These are phyloP conservation scores for Kodamaea restingae DNA, from an alignment of 805 yeast species.

Conservation along the genomic window DNA sequence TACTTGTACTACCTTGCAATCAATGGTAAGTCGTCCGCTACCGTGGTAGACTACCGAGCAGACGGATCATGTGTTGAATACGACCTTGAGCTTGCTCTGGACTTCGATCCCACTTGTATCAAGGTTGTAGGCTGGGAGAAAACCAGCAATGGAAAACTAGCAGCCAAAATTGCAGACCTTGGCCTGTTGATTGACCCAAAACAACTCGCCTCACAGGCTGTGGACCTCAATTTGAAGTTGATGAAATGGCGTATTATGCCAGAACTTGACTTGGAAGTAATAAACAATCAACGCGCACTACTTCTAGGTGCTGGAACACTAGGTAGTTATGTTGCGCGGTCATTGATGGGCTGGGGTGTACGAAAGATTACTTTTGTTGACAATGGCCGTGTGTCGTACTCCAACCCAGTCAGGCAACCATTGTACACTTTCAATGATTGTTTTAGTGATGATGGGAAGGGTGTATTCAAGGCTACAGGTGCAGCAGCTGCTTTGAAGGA, in stretches of 20 bases:
- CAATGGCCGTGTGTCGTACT: slow-evolving; percentile 80
- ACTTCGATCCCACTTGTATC: not conserved
- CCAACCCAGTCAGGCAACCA: slow-evolving; percentile 95
- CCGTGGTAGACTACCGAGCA: slow-evolving; percentile 24
- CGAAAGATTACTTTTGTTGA: slow-evolving; percentile 83
- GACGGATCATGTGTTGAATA: slow-evolving; percentile 26
- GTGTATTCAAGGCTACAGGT: slow-evolving; percentile 66
- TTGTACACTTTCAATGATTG: slow-evolving; percentile 80
- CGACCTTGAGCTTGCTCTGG: slow-evolving; percentile 18
- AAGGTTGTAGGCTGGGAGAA: slow-evolving; percentile 88
- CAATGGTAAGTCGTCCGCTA: slow-evolving; percentile 18
- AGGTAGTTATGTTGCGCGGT: slow-evolving; percentile 87
- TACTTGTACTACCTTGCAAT: slow-evolving; percentile 45
- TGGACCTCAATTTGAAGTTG: slow-evolving; percentile 80
- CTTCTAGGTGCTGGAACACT: slow-evolving; percentile 95
- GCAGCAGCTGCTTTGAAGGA: slow-evolving; percentile 72
- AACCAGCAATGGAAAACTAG: slow-evolving; percentile 55
- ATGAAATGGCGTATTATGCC: slow-evolving; percentile 98
- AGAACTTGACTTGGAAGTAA: slow-evolving; percentile 60
- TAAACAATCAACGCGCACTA: slow-evolving; percentile 60
- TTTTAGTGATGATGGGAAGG: slow-evolving; percentile 54
- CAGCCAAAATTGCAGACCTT: slow-evolving; percentile 80
- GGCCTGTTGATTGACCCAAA: slow-evolving; percentile 77
- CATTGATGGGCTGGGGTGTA: slow-evolving; percentile 93
- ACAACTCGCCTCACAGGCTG: slow-evolving; percentile 85